Evolutionary conservation across 768 basidiomycete species (phyloP), one percentile per base, ranked within the genome.

Genomic region (Russula lepida): DNA sequence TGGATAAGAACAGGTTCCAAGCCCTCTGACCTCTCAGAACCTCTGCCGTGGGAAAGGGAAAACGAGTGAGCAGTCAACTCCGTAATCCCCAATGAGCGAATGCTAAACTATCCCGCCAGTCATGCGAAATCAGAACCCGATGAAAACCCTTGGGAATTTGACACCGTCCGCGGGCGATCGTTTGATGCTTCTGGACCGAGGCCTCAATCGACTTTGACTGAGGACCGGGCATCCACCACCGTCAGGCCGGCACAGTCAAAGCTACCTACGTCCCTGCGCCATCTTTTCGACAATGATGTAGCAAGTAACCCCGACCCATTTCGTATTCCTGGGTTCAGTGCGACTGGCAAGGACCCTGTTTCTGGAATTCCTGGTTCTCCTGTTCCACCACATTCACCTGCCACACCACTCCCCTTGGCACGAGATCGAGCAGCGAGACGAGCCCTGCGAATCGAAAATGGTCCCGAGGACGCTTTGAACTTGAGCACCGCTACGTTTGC

Each of bases 221-320:
- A 56, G 15, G 55, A 61, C 17, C 52, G 48, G 8, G 44, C 30
- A 19, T 74, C 76, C 56, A 66, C 76, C 19, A 87, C 84, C 25
- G 71, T 85, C 32, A 79, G 83, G 15, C 79, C 81, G 0, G 68
- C 73, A 43, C 65, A 77, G n/a, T 77, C 79, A 17, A 77, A 78
- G 50, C 68, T 93, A 12, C 92, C 93, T 2, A 83, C 85, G 1
- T 93, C 89, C 0, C 76, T 95, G 3, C 86, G 92, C 0, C 76
- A 79, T 39, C 76, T 97, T 11, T 97, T 97, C 71, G 88, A 89
- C 58, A 81, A 84, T 48, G 81, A 78, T 11, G 60, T 65, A 17
- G 67, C 71, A n/a, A 55, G 66, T 21, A 23, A 71, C 30, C 69
- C 74, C 7, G 79, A 81, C 44, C 70, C 76, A 1, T 74, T 79